Evolutionary conservation across 2,329 filamentous ascomycete genomes (phyloP).

Genomic region (Pyrenophora seminiperda): DNA sequence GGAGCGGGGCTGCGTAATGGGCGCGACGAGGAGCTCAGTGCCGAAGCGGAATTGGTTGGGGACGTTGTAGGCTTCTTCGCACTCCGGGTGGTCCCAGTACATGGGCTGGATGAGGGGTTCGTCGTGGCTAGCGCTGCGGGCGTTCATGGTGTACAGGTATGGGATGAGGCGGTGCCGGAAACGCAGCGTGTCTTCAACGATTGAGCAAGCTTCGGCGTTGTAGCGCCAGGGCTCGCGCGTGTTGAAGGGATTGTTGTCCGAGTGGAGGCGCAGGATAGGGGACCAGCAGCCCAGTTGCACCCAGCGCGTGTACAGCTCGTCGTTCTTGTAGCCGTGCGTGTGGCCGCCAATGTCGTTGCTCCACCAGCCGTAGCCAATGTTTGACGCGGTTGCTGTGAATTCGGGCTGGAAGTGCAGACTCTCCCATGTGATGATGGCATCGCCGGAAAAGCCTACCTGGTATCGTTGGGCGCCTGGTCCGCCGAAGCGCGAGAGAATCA

Average conservation of each 20-base stretch:
- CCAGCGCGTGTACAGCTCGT: constrained; percentile 65
- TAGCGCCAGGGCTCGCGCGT: constrained; percentile 68
- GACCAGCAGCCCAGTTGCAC: constrained; percentile 66
- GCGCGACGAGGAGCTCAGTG: constrained; percentile 60
- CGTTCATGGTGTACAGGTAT: constrained; percentile 65
- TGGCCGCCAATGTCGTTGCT: constrained; percentile 72
- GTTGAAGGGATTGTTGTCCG: constrained; percentile 62
- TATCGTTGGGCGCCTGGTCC: constrained; percentile 68
- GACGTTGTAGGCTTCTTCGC: constrained; percentile 60
- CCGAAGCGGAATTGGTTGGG: constrained; percentile 67
- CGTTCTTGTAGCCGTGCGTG: constrained; percentile 60
- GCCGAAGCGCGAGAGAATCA: constrained; percentile 67
- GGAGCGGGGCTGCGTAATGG: constrained; percentile 60
- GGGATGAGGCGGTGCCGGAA: constrained; percentile 65
- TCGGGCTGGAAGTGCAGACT: constrained; percentile 68
- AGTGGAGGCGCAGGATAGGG: constrained; percentile 66
- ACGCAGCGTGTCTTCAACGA: constrained; percentile 58
- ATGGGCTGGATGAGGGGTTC: constrained; percentile 64
- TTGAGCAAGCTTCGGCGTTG: constrained; percentile 51
- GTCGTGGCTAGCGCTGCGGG: constrained; percentile 50
- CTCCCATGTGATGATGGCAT: constrained; percentile 64
- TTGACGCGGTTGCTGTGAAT: constrained; percentile 68
- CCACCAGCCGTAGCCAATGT: constrained; percentile 73
- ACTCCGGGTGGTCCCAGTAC: constrained; percentile 64
- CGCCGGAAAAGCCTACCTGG: constrained; percentile 68